Conservation (phyloP, 441 rosid species). For the California macrophylla region DNA sequence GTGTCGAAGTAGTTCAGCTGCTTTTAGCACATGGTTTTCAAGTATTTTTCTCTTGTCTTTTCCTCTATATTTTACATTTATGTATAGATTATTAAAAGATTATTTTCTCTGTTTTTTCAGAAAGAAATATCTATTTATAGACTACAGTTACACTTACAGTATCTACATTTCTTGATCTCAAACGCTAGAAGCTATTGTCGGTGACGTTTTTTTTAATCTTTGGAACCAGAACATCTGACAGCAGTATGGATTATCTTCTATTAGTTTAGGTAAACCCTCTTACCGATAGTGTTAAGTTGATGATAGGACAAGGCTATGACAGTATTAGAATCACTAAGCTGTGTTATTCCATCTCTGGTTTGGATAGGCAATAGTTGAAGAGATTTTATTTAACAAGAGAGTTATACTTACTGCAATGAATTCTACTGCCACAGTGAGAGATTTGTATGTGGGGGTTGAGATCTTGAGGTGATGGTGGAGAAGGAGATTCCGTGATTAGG, state of each 20-base stretch:
- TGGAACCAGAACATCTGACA: background rate
- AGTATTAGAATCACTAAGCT: background rate
- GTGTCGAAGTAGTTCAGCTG: conserved; percentile 45
- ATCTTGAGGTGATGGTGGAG: background rate
- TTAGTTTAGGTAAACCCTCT: background rate
- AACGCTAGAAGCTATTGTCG: background rate
- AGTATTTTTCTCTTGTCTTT: conserved; percentile 29
- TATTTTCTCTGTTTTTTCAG: background rate
- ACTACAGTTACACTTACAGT: background rate
- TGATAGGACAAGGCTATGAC: background rate
- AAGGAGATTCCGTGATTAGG: background rate
- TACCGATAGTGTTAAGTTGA: background rate
- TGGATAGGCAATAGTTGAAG: background rate
- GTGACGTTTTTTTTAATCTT: background rate
- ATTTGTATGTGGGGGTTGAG: background rate
- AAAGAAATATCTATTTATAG: background rate
- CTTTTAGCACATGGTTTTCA: conserved; percentile 73
- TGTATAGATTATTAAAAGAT: background rate
- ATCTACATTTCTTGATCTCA: background rate
- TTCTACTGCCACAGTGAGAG: background rate
- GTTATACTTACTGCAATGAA: background rate
- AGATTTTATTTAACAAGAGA: background rate
- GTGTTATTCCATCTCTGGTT: too few species aligned
- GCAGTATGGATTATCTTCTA: background rate
- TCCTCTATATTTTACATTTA: background rate